Evolutionary conservation across 2,329 filamentous ascomycete genomes (phyloP).

Genomic region (Pseudocercospora crystallina): DNA sequence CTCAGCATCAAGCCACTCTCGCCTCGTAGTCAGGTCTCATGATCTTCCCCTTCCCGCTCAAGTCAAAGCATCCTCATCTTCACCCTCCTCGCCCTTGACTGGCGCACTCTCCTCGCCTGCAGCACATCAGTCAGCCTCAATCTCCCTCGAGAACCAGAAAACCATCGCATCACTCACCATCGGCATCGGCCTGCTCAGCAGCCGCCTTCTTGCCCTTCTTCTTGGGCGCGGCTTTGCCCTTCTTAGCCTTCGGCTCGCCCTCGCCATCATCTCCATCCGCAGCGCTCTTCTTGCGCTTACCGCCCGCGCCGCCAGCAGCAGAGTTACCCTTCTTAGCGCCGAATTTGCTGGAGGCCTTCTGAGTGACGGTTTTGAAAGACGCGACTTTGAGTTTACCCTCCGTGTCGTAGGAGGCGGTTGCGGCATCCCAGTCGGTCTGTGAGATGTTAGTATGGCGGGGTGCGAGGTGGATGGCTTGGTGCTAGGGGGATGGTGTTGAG

Average conservation of each 20-base stretch:
- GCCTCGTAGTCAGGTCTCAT: too few relatives aligned
- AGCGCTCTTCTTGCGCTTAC: conserved; percentile 12
- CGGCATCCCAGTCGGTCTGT: conserved; percentile 20
- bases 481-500: background rate
- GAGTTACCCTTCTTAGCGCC: conserved; percentile 2
- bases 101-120: conserved; percentile 5
- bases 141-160: background rate
- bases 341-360: conserved; percentile 7
- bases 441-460: background rate
- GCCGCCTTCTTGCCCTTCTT: conserved; percentile 6
- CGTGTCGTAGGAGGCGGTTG: conserved; percentile 14
- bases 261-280: conserved; percentile 9
- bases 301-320: background rate
- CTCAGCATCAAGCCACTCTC: too few relatives aligned
- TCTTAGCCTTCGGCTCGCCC: conserved; percentile 10
- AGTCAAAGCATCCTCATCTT: background rate
- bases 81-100: conserved; percentile 8
- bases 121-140: background rate
- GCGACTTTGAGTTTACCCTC: conserved; percentile 20
- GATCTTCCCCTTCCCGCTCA: background rate
- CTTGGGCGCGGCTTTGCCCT: conserved; percentile 3
- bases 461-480: background rate
- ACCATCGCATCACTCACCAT: conserved; percentile 5
- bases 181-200: conserved; percentile 7
- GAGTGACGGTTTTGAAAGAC: conserved; percentile 23